These are phyloP conservation scores for Lasiosphaeria miniovina DNA, from an alignment of 495 filamentous ascomycete species.

Conservation along the genomic window DNA sequence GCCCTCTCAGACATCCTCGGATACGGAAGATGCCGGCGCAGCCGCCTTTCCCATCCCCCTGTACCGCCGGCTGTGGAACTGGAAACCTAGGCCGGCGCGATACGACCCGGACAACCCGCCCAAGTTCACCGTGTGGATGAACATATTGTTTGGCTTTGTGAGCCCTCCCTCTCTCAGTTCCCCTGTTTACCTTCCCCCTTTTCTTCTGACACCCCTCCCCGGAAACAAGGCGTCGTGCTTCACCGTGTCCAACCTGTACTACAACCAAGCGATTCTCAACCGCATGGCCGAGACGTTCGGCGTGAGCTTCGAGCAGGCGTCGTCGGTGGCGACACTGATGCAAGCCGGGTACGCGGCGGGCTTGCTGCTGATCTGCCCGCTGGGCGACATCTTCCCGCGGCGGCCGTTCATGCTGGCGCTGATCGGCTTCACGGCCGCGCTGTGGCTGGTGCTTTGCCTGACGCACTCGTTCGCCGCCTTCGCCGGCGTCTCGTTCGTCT, in stretches of 20 bases:
- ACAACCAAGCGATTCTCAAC: slow-evolving; percentile 67
- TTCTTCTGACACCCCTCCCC: slow-evolving; percentile 10
- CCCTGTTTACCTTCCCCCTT: neutral
- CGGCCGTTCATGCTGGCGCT: slow-evolving; percentile 66
- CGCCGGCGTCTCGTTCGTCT: slow-evolving; percentile 64
- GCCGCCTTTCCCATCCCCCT: neutral
- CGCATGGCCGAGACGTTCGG: slow-evolving; percentile 58
- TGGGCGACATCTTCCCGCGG: slow-evolving; percentile 71
- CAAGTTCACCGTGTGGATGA: slow-evolving; percentile 33
- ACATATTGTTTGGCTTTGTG: slow-evolving; percentile 34
- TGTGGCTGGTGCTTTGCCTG: slow-evolving; percentile 70
- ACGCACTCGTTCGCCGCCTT: slow-evolving; percentile 65
- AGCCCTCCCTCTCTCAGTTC: neutral
- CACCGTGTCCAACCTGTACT: slow-evolving; percentile 67
- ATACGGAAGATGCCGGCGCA: neutral
- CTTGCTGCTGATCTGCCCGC: slow-evolving; percentile 70
- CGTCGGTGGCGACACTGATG: slow-evolving; percentile 68
- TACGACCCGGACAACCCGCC: slow-evolving; percentile 34
- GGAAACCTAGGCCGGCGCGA: slow-evolving; percentile 29
- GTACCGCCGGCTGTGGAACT: slow-evolving; percentile 11
- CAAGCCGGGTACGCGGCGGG: slow-evolving; percentile 80
- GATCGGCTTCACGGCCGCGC: slow-evolving; percentile 61
- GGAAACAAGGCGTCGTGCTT: slow-evolving; percentile 28
- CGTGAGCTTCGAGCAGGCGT: slow-evolving; percentile 56
- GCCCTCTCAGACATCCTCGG: no score